These are phyloP conservation scores for Pezizomycotina sp. DNA, from an alignment of 2,329 filamentous ascomycete species.

Conservation along the genomic window DNA sequence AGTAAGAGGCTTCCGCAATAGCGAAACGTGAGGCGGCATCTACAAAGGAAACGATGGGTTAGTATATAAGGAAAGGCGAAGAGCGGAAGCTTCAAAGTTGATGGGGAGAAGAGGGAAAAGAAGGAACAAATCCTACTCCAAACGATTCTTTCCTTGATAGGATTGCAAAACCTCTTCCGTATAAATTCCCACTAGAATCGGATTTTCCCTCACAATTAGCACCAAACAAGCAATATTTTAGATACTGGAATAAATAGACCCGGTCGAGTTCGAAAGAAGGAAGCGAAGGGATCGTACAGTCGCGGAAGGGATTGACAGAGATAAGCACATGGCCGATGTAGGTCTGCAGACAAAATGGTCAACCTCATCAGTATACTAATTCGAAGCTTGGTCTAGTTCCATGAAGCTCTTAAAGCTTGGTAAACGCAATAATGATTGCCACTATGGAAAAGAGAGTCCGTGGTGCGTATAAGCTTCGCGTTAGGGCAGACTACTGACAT, in stretches of 20 bases:
- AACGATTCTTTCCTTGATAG: conserved; percentile 90
- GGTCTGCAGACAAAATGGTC: no score
- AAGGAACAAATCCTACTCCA: conserved; percentile 45
- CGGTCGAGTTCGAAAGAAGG: background rate
- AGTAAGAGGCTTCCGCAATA: conserved; percentile 89
- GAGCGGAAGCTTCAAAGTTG: no score
- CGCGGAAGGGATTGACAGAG: conserved; percentile 94
- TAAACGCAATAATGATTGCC: no score
- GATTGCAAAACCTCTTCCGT: conserved; percentile 84
- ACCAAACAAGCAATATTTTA: conserved; percentile 1
- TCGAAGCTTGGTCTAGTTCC: no score
- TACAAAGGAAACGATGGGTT: conserved; percentile 20
- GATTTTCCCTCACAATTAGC: conserved; percentile 31
- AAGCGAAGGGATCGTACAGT: conserved; percentile 39
- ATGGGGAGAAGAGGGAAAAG: background rate
- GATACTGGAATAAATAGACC: no score
- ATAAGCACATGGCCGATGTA: conserved; percentile 99
- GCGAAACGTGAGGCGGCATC: conserved; percentile 93
- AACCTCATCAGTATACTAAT: no score
- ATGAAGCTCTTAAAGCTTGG: no score
- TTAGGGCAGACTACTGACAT: conserved; percentile 40
- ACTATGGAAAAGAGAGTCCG: no score
- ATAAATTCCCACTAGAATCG: conserved; percentile 91
- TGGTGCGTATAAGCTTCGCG: background rate
- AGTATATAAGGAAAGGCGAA: background rate